Conservation (phyloP, 768 basidiomycete species). For the Trametopsis cervina region DNA sequence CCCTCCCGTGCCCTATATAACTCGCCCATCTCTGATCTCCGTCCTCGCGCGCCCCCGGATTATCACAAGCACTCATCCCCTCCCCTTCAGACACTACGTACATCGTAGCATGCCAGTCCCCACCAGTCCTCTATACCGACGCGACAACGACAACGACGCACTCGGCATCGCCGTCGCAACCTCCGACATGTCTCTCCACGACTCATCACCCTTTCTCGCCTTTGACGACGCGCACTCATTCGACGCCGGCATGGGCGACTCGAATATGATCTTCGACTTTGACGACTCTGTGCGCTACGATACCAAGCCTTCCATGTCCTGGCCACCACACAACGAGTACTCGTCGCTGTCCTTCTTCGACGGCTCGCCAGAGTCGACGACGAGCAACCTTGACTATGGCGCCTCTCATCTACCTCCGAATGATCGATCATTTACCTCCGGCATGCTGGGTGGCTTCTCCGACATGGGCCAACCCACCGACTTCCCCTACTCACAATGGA, state of each 20-base stretch:
- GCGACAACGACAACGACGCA: constrained; percentile 28
- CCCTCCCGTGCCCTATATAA: constrained; percentile 26
- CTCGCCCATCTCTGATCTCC: constrained; percentile 23
- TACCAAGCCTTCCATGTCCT: constrained; percentile 21
- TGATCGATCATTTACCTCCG: constrained; percentile 30
- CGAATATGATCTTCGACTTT: constrained; percentile 55
- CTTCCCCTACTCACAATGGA: constrained; percentile 42
- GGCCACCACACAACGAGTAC: constrained; percentile 37
- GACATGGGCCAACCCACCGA: constrained; percentile 32
- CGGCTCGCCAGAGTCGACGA: constrained; percentile 32
- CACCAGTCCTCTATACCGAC: constrained; percentile 27
- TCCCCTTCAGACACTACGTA: constrained; percentile 19
- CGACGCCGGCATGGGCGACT: constrained; percentile 30
- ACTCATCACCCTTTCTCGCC: constrained; percentile 23
- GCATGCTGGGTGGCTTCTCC: constrained; percentile 24
- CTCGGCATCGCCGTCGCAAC: constrained; percentile 19
- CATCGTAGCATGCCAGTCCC: constrained; percentile 34
- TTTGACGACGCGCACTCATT: constrained; percentile 24
- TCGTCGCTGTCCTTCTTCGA: constrained; percentile 35
- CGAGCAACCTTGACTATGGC: constrained; percentile 34
- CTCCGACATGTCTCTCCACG: constrained; percentile 22
- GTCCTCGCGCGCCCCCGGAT: constrained; percentile 1
- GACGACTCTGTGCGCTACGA: constrained; percentile 35
- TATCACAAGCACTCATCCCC: constrained; percentile 21
- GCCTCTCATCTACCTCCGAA: constrained; percentile 30